Base-by-base conservation (phyloP, 2,329 filamentous ascomycete genomes). In the Teratosphaeria zuluensis region DNA sequence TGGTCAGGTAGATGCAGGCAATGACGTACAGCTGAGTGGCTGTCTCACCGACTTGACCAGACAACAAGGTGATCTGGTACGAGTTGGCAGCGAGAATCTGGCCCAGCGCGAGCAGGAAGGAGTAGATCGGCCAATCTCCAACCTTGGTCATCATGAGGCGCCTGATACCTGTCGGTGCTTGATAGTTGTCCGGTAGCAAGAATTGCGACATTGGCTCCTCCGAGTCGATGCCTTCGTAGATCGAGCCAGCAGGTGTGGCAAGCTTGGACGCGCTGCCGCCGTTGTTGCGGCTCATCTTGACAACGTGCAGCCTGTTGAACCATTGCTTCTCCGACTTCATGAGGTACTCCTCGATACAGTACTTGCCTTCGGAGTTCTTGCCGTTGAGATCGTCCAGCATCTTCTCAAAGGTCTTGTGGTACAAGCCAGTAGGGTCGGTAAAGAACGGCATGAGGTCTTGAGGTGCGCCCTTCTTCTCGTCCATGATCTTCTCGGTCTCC, bases 361-460 rank as follows among this genome's bases (percentile, higher is more conserved):
- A 74, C 33, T 80, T 75, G 1, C 74, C 77, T 60, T 82, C 79
- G 0, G 83, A 86, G 60, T 81, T 85, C 61, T 78, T 76, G 8
- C 80, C 82, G 53, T 74, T 80, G 16, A 87, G 73, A 1, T 72
- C 70, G 33, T 82, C 78, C 1, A 87, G 76, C 66, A 77, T 81
- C 68, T 80, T 77, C 59, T 82, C 80, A 62, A 86, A 87, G 1
- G 74, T 76, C 60, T 76, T 76, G 62, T 81, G 84, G 69, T 84
- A 87, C 61, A 84, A 77, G 33, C 83, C 84, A 35, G 78, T 83
- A 53, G 80, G 79, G 67, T 87, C 85, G 5, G 81, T 86, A 73
- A 88, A 88, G 73, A 83, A 84, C 2, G 84, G 84, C 63, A 85
- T 83, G 0, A 87, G 82, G 58, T 86, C 84, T 67, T 87, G 84